Conservation (phyloP, 2,329 filamentous ascomycete species). For the Coleophoma eucalyptorum region DNA sequence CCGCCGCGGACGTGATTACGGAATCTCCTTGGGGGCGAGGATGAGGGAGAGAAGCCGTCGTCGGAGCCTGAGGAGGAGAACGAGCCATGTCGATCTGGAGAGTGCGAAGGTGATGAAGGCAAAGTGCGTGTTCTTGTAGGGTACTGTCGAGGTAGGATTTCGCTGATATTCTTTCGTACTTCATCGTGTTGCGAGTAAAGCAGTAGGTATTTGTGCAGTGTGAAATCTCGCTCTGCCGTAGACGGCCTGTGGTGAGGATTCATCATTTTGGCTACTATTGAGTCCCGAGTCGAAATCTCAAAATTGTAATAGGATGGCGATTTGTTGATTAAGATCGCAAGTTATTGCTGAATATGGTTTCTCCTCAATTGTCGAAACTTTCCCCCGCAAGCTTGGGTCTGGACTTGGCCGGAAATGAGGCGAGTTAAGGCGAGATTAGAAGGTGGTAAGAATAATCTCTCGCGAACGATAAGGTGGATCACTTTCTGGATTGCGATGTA, state of each 20-base stretch:
- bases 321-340: too few relatives aligned
- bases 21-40: background rate
- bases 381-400: too few relatives aligned
- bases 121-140: conserved; percentile 1
- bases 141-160: conserved; percentile 10
- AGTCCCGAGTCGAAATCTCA: too few relatives aligned
- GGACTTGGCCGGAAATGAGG: too few relatives aligned
- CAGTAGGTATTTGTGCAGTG: conserved; percentile 30
- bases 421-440: too few relatives aligned
- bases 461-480: too few relatives aligned
- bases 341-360: too few relatives aligned
- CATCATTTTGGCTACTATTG: conserved; percentile 2
- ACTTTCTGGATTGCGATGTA: too few relatives aligned
- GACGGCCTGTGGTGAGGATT: conserved; percentile 16
- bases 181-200: conserved; percentile 28
- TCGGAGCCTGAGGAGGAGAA: conserved; percentile 16
- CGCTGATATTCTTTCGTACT: conserved; percentile 27
- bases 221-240: conserved; percentile 22
- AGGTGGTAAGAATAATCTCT: too few relatives aligned
- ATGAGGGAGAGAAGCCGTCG: conserved; percentile 3
- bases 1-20: conserved; percentile 9
- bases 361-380: too few relatives aligned
- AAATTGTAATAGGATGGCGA: too few relatives aligned
- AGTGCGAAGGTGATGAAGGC: conserved; percentile 4
- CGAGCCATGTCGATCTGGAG: conserved; percentile 2